A percentile compares a stretch with the other conserved stretches of the same genome.
Evolutionary conservation across 1,284 basidiomycete species (phyloP).

Genomic region (Austroboletus sp.): DNA sequence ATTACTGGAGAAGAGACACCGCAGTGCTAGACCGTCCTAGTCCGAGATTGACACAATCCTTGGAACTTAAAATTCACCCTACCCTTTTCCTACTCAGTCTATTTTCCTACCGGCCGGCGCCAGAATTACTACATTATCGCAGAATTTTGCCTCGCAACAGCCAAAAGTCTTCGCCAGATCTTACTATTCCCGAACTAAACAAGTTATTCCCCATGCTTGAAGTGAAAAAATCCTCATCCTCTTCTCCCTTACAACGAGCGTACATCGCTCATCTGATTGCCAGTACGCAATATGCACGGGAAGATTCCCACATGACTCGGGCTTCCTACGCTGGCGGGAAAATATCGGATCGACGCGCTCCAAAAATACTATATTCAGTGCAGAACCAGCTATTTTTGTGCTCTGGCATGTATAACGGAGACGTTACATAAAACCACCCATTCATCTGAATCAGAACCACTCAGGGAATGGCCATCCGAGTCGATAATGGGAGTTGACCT

Average conservation of each 20-base stretch:
- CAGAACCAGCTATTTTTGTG: not conserved
- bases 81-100: too few relatives aligned
- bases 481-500: constrained; percentile 20
- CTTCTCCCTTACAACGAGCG: too few relatives aligned
- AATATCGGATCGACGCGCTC: not conserved
- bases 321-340: too few relatives aligned
- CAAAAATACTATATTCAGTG: not conserved
- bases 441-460: too few relatives aligned
- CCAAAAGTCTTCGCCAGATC: not conserved
- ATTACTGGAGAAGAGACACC: too few relatives aligned
- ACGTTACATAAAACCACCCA: too few relatives aligned
- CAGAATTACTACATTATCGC: not conserved
- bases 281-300: not conserved
- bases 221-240: not conserved
- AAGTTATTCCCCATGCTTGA: not conserved
- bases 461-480: too few relatives aligned
- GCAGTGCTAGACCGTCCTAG: too few relatives aligned
- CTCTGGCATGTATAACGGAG: too few relatives aligned
- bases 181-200: not conserved
- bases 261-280: not conserved
- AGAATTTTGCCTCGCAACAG: not conserved
- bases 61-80: too few relatives aligned
- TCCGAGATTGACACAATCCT: too few relatives aligned
- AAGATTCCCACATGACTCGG: not conserved
- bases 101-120: too few relatives aligned